phyloP scores from a whole-genome alignment of 805 yeast genomes.

The Candida alai region DNA sequence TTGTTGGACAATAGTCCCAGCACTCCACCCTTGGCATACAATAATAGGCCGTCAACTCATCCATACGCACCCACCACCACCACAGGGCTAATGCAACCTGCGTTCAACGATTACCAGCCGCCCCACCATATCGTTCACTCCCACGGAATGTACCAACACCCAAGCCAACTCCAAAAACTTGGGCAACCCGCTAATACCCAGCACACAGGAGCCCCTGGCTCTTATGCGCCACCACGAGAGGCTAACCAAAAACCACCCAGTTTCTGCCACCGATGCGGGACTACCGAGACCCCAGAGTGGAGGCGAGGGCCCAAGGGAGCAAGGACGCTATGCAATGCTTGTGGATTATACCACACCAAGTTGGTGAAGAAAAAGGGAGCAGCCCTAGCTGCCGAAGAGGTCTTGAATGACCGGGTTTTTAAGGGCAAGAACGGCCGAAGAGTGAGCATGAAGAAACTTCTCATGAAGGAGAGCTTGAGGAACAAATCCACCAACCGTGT shows the following conservation, averaged over 20 bases:
- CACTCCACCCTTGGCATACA: slow-evolving; percentile 10
- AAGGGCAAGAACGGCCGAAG: slow-evolving; percentile 44
- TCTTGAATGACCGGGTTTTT: slow-evolving; percentile 39
- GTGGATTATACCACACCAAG: slow-evolving; percentile 76
- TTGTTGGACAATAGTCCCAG: no score
- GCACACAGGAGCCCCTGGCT: slow-evolving; percentile 1
- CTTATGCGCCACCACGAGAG: slow-evolving; percentile 25
- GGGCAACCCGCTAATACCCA: slow-evolving; percentile 5
- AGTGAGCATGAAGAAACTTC: slow-evolving; percentile 30
- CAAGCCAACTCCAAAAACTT: no score
- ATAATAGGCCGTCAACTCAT: slow-evolving; percentile 2
- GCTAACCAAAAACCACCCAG: slow-evolving; percentile 30
- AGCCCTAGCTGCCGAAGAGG: slow-evolving; percentile 45
- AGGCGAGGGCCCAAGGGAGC: slow-evolving; percentile 84
- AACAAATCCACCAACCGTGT: no score
- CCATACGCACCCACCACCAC: slow-evolving; percentile 6
- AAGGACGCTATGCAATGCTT: slow-evolving; percentile 84
- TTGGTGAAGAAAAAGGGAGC: slow-evolving; percentile 54
- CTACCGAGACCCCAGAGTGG: slow-evolving; percentile 84
- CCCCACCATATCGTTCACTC: no score
- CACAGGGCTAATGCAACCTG: slow-evolving; percentile 4
- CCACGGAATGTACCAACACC: no score
- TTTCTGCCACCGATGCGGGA: slow-evolving; percentile 43
- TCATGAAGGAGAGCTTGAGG: slow-evolving; percentile 10
- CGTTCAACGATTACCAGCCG: neutral